Percentiles rank a stretch among this genome's conserved stretches.
These are phyloP conservation scores for Camellia granthamiana DNA, from an alignment of 148 eudicot species.

Conservation along the genomic window DNA sequence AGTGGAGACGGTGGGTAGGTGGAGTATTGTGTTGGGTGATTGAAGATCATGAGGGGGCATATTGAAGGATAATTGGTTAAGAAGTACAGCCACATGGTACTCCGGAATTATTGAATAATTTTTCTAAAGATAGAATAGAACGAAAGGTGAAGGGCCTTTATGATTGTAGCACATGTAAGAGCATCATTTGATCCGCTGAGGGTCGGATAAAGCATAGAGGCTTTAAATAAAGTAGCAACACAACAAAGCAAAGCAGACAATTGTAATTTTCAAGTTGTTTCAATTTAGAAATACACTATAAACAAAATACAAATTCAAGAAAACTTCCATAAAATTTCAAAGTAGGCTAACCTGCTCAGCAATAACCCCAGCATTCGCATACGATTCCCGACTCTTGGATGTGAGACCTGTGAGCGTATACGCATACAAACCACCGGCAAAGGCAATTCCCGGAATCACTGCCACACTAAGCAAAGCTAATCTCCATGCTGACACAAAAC, in stretches of 20 bases:
- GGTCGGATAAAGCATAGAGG: neutral
- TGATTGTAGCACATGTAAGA: slow-evolving; percentile 10
- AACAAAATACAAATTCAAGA: neutral
- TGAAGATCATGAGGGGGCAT: too few relatives aligned
- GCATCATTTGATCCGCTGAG: slow-evolving; percentile 13
- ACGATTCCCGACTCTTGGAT: slow-evolving; percentile 96
- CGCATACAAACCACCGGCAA: slow-evolving; percentile 98
- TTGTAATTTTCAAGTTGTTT: neutral
- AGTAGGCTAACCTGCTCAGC: slow-evolving; percentile 83
- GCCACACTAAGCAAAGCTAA: slow-evolving; percentile 95
- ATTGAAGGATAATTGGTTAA: too few relatives aligned
- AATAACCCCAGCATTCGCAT: slow-evolving; percentile 93
- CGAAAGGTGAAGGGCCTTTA: slow-evolving; percentile 15
- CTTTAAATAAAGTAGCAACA: neutral
- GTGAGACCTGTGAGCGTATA: slow-evolving; percentile 96
- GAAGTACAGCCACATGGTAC: too few relatives aligned
- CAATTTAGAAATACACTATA: neutral
- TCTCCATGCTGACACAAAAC: slow-evolving; percentile 97
- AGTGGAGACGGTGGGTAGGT: too few relatives aligned
- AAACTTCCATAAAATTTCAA: neutral
- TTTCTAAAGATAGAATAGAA: neutral
- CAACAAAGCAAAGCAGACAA: neutral
- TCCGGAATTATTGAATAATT: too few relatives aligned
- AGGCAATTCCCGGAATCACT: slow-evolving; percentile 96
- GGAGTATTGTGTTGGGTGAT: too few relatives aligned